Percentiles rank a stretch among this genome's conserved stretches.
phyloP scores from a whole-genome alignment of 2,329 filamentous ascomycete genomes.

The Cryphonectria nitschkei region DNA sequence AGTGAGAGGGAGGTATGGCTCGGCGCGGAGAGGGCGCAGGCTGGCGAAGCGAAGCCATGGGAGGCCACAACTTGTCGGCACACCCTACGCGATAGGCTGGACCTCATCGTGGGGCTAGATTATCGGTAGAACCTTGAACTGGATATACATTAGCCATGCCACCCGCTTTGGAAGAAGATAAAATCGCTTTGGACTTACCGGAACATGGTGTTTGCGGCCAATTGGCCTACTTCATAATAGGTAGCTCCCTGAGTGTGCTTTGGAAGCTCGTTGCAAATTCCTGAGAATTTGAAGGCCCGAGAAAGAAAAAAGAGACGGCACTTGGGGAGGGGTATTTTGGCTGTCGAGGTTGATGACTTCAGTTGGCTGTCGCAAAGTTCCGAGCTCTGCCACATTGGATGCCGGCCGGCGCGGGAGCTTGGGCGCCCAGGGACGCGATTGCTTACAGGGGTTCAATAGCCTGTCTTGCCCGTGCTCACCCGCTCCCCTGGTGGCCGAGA shows the following conservation, averaged over 20 bases:
- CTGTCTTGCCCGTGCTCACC: background rate
- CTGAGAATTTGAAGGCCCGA: no score
- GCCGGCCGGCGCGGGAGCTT: slow-evolving; percentile 22
- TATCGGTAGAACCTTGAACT: slow-evolving; percentile 23
- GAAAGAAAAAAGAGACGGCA: background rate
- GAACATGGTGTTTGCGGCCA: slow-evolving; percentile 25
- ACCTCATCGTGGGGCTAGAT: slow-evolving; percentile 52
- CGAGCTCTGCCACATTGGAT: slow-evolving; percentile 13
- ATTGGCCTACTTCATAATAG: slow-evolving; percentile 10
- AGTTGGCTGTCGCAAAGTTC: slow-evolving; percentile 16
- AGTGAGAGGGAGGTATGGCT: slow-evolving; percentile 25
- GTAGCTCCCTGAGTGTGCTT: background rate
- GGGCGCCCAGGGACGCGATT: slow-evolving; percentile 13
- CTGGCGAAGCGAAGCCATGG: slow-evolving; percentile 43
- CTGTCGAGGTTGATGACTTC: slow-evolving; percentile 17
- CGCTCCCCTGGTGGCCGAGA: slow-evolving; percentile 3
- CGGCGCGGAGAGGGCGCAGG: slow-evolving; percentile 33
- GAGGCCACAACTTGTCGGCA: slow-evolving; percentile 60
- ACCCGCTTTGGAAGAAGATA: background rate
- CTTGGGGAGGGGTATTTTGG: background rate
- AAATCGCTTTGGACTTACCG: slow-evolving; percentile 8
- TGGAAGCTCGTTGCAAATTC: background rate
- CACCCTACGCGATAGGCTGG: slow-evolving; percentile 62
- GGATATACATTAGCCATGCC: slow-evolving; percentile 5
- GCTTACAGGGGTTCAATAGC: background rate